A percentile compares a stretch with the other conserved stretches of the same genome.
Evolutionary conservation across 2,329 filamentous ascomycete genomes (phyloP).

Genomic region (Teratosphaeria destructans): DNA sequence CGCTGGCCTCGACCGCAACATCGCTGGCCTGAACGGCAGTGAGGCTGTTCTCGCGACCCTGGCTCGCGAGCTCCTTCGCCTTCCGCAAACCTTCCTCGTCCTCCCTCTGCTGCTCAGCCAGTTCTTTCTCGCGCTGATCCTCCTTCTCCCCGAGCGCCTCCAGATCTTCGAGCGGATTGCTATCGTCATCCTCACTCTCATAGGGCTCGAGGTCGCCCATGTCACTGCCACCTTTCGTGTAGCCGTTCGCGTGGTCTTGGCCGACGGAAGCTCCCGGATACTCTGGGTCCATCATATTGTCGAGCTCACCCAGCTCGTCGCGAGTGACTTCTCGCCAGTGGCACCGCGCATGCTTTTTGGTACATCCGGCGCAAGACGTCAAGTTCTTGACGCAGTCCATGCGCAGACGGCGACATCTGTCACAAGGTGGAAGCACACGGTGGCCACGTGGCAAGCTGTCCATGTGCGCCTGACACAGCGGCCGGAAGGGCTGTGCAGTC

Average conservation of each 20-base stretch:
- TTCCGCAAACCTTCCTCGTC: slow-evolving; percentile 22
- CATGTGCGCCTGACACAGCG: slow-evolving; percentile 47
- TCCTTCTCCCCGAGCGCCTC: slow-evolving; percentile 25
- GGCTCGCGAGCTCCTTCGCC: slow-evolving; percentile 19
- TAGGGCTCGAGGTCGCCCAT: slow-evolving; percentile 10
- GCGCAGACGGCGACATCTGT: slow-evolving; percentile 67
- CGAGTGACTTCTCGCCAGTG: slow-evolving; percentile 73
- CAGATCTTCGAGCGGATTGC: slow-evolving; percentile 25
- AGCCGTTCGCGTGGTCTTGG: slow-evolving; percentile 9
- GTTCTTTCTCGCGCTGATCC: slow-evolving; percentile 21
- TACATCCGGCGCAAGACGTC: slow-evolving; percentile 77
- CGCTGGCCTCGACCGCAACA: not conserved
- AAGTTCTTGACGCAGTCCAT: slow-evolving; percentile 78
- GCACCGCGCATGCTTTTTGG: slow-evolving; percentile 82
- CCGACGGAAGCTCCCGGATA: slow-evolving; percentile 5
- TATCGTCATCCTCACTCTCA: slow-evolving; percentile 24
- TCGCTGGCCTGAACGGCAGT: not conserved
- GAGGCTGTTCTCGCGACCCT: slow-evolving; percentile 17
- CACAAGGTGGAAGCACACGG: slow-evolving; percentile 69
- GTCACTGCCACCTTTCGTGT: slow-evolving; percentile 13
- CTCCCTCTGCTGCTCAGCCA: slow-evolving; percentile 16
- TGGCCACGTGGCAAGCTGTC: slow-evolving; percentile 66
- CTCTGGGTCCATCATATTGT: slow-evolving; percentile 19
- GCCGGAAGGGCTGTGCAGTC: slow-evolving; percentile 26
- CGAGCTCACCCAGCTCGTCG: slow-evolving; percentile 44